Base-by-base conservation (phyloP, 768 basidiomycete species). In the Leccinellum rugosiceps region DNA sequence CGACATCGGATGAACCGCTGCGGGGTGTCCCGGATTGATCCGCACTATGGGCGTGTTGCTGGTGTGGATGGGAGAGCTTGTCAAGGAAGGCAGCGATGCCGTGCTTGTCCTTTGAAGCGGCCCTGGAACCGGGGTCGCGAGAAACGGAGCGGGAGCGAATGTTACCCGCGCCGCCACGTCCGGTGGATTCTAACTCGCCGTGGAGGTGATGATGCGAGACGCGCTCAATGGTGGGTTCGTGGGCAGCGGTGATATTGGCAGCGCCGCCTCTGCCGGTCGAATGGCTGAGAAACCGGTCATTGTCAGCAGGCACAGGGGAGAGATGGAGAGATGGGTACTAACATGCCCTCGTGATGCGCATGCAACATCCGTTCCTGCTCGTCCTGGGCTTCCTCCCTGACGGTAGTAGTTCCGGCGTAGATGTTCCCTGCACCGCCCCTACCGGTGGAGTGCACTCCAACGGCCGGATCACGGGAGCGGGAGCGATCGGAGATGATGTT, bases 191-290 rank as follows among this genome's bases (percentile, higher is more conserved):
- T 49, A 63, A 74, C 0, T 71, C 74, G 5, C 59, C 60, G 6
- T 52, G 38, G 28, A 65, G 62, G 52, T 51, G 38, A 32, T 66
- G 65, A 50, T 72, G 66, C 11, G 28, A 8, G 53, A 65, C 52
- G 19, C 50, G 67, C 35, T 83, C 81, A 41, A 78, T 61, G 0
- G 68, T 65, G 1, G 81, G 81, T 6, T 71, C 70, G 26, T 69
- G 73, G 0, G 57, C 21, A 26, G 50, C n/a, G 0, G 79, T 81
- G 21, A 88, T 64, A 60, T 89, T 89, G 3, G 83, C 88, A 6
- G 69, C 59, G n/a, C 88, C 87, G 34, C 88, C 87, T 50, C 88
- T 83, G 46, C 87, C 87, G 1, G 81, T 83, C 4, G 86, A 87
- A 66, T 88, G 85, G 14, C 84, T 85, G 53, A 17, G 51, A 14